Evolutionary conservation across 2,329 filamentous ascomycete genomes (phyloP), one percentile per base, ranked within the genome.

Genomic region (Zasmidium cellare): DNA sequence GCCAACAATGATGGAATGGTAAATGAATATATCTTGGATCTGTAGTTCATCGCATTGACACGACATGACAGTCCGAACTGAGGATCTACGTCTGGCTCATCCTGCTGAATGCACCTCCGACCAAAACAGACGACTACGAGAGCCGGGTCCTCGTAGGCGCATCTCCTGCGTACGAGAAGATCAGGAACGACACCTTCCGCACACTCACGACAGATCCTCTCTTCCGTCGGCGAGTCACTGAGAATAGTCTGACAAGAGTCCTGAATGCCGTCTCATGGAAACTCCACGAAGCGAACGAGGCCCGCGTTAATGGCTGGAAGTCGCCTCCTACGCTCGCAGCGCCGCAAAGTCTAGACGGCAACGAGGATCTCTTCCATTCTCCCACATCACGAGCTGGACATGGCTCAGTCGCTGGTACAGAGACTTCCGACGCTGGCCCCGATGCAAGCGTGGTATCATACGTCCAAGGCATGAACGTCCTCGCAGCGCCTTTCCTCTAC

Each of bases 391-490:
- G 67, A 46, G 84, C 12, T 25, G 64, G 65, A 2, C 64, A 65
- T 9, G 69, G 68, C 18, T 73, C 70, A 1, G 76, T 87, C 55
- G 69, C 71, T 20, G 87, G 84, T 1, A 87, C 83, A 0, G 85
- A 88, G 69, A 81, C 86, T 60, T 82, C 87, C 64, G 85, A 88
- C 62, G 79, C 80, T 6, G 83, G 82, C 57, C 79, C 68, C 41
- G 49, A 56, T 24, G 63, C 79, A 28, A 88, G 91, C 67, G 84
- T 90, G 11, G 91, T 92, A 28, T 92, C 90, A 44, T 99, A 99
- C 69, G 93, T 99, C 2, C 94, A 99, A 75, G 94, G 94, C 65
- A 97, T 99, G 93, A 99, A 99, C 72, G 94, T 99, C 44, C 84
- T 99, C 16, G 93, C 92, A 9, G 94, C 94, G 0, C 94, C 94